phyloP scores from a whole-genome alignment of 2,329 filamentous ascomycete genomes.

The Blastomyces parvus region DNA sequence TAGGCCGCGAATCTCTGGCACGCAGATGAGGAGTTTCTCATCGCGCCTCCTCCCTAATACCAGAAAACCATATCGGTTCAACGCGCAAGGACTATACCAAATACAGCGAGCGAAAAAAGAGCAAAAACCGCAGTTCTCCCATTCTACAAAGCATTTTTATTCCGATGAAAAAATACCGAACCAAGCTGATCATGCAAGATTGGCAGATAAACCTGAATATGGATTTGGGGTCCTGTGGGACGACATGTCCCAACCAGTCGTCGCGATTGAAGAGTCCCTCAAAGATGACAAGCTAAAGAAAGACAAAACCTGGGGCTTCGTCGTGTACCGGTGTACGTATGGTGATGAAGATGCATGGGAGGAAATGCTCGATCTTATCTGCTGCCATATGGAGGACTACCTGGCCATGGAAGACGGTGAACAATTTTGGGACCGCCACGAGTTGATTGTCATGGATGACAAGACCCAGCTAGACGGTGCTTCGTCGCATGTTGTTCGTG shows the following conservation, averaged over 20 bases:
- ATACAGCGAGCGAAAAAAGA: background rate
- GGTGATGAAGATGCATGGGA: slow-evolving; percentile 15
- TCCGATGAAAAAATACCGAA: background rate
- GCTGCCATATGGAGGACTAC: slow-evolving; percentile 1
- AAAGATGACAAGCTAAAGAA: background rate
- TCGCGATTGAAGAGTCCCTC: background rate
- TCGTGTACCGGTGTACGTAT: slow-evolving; percentile 16
- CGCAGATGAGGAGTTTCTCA: background rate
- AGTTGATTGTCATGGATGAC: slow-evolving; percentile 13
- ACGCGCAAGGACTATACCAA: background rate
- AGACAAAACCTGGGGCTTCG: slow-evolving; percentile 14
- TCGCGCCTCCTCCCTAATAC: background rate
- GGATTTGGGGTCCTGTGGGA: background rate
- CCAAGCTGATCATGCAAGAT: background rate
- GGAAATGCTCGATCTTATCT: slow-evolving; percentile 13
- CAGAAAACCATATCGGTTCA: background rate
- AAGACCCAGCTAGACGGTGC: slow-evolving; percentile 12
- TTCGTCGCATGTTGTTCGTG: slow-evolving; percentile 13
- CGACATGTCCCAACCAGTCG: background rate
- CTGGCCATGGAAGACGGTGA: background rate
- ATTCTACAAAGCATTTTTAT: background rate
- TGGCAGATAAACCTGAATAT: background rate
- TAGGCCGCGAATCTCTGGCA: background rate
- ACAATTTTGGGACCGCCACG: slow-evolving; percentile 12
- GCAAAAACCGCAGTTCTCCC: background rate